Evolutionary conservation across 257 asterid species (phyloP).

Genomic region (Solanum chmielewskii): DNA sequence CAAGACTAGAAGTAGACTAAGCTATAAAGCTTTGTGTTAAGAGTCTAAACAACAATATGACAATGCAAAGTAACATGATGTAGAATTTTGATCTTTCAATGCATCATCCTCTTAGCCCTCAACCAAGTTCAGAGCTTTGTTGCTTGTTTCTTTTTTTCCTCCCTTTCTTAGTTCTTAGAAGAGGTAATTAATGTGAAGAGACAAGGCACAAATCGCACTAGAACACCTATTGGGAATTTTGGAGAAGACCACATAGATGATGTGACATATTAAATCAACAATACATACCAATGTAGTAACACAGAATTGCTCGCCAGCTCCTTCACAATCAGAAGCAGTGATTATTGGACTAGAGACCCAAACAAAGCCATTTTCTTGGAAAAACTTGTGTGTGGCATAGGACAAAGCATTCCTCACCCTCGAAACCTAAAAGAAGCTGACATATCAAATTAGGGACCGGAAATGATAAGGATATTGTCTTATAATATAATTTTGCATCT

Average conservation of each 20-base stretch:
- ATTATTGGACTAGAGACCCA: conserved; percentile 98
- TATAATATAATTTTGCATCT: not conserved
- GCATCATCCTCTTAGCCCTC: not conserved
- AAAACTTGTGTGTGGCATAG: conserved; percentile 89
- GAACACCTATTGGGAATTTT: not conserved
- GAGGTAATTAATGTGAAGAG: not conserved
- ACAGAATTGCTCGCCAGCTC: conserved; percentile 99
- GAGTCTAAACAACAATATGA: not conserved
- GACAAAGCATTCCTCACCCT: conserved; percentile 95
- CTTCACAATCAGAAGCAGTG: conserved; percentile 99
- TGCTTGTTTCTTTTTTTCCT: not conserved
- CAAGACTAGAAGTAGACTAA: not conserved
- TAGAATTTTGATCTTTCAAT: not conserved
- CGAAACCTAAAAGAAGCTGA: conserved; percentile 52
- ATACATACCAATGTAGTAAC: conserved; percentile 91
- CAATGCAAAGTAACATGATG: not conserved
- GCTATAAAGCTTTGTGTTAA: not conserved
- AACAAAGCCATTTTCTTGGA: conserved; percentile 88
- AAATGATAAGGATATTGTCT: not conserved
- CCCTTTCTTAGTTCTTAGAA: not conserved
- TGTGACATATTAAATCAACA: not conserved
- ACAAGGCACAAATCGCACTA: not conserved
- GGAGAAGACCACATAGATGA: not conserved
- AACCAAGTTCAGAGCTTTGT: not conserved
- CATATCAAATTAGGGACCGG: not conserved